phyloP scores from a whole-genome alignment of 495 filamentous ascomycete species.

The Tuber aestivum region DNA sequence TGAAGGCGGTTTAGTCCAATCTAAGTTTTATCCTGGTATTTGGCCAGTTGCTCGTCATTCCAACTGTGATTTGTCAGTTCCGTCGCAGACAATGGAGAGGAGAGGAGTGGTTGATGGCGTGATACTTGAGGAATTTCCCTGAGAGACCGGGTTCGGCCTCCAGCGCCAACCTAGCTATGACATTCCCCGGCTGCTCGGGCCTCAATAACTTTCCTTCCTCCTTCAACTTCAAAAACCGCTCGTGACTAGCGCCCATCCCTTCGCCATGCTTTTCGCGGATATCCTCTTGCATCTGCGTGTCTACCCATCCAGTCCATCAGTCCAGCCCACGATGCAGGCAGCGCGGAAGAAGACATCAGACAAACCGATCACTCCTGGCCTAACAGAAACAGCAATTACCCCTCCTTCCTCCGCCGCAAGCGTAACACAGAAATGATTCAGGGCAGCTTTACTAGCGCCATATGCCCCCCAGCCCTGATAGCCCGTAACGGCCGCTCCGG shows the following conservation, averaged over 20 bases:
- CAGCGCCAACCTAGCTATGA: conserved; percentile 69
- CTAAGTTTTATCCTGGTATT: conserved; percentile 52
- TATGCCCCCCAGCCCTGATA: conserved; percentile 77
- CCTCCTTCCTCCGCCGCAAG: conserved; percentile 75
- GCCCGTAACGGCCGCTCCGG: conserved; percentile 61
- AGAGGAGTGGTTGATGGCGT: not conserved
- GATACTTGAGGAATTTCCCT: conserved; percentile 66
- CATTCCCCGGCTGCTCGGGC: conserved; percentile 77
- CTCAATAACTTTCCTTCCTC: conserved; percentile 62
- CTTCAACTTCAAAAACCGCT: conserved; percentile 65
- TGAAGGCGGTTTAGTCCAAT: not conserved
- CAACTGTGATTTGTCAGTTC: conserved; percentile 56
- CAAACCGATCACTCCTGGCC: conserved; percentile 60
- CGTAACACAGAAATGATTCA: conserved; percentile 73
- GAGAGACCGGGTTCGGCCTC: conserved; percentile 58
- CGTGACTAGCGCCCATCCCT: conserved; percentile 59
- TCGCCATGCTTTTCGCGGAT: conserved; percentile 64
- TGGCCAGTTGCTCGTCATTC: conserved; percentile 60
- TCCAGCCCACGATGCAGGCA: not conserved
- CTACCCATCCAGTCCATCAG: conserved; percentile 47
- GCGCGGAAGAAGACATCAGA: not conserved
- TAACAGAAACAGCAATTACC: conserved; percentile 55
- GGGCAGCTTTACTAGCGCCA: conserved; percentile 77
- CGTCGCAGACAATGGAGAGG: not conserved
- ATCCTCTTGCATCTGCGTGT: conserved; percentile 88